A percentile compares a stretch with the other conserved stretches of the same genome.
These are phyloP conservation scores for Collybia sordida DNA, from an alignment of 768 basidiomycete species.

Conservation along the genomic window DNA sequence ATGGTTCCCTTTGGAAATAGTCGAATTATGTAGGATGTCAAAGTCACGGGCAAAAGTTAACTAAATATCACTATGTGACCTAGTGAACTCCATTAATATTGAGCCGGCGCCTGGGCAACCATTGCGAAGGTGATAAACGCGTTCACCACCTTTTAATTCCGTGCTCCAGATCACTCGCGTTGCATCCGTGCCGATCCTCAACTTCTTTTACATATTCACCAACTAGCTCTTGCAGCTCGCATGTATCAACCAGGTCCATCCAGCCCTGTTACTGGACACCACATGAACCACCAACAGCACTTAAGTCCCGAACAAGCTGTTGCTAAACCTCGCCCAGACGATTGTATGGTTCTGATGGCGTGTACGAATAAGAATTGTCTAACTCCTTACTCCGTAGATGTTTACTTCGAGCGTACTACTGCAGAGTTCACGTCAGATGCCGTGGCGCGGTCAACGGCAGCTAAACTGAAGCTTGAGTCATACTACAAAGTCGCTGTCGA, in stretches of 20 bases:
- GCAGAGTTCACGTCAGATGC: conserved; percentile 82
- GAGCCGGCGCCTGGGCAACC: conserved; percentile 22
- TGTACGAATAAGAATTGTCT: not conserved
- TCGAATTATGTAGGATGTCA: too few species aligned
- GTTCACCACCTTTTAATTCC: conserved; percentile 11
- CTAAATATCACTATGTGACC: too few species aligned
- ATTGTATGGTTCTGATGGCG: conserved; percentile 31
- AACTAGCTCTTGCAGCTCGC: conserved; percentile 1
- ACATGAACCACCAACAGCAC: conserved; percentile 30
- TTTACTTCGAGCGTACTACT: conserved; percentile 92
- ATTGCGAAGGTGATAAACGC: conserved; percentile 27
- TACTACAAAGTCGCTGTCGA: conserved; percentile 99
- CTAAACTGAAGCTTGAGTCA: conserved; percentile 95
- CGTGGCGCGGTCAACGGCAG: conserved; percentile 86
- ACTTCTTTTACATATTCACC: conserved; percentile 8
- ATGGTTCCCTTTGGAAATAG: too few species aligned
- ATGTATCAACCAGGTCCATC: conserved; percentile 43
- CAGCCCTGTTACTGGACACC: conserved; percentile 24
- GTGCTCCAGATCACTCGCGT: conserved; percentile 6
- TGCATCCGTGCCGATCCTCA: conserved; percentile 12
- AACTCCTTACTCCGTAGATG: conserved; percentile 45
- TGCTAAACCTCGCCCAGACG: conserved; percentile 40
- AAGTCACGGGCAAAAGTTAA: too few species aligned
- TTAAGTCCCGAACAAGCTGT: conserved; percentile 34
- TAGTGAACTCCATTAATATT: too few species aligned